phyloP scores from a whole-genome alignment of 352 stramenopile genomes.

The Phytophthora aleatoria region DNA sequence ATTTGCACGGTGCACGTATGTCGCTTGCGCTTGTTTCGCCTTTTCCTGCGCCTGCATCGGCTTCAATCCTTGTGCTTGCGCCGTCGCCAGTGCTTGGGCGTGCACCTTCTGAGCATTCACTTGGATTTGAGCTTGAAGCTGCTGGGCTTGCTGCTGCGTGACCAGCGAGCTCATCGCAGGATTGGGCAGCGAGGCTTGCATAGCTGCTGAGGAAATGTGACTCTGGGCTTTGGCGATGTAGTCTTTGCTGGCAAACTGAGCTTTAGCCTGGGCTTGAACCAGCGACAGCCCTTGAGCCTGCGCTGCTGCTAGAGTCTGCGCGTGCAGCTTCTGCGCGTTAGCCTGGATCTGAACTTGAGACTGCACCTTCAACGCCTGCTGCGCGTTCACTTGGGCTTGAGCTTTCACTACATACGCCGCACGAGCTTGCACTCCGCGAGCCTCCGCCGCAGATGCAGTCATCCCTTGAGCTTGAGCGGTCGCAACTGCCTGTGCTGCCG shows the following conservation, averaged over 20 bases:
- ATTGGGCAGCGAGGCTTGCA: constrained; percentile 58
- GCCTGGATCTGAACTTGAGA: constrained; percentile 91
- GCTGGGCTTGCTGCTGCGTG: constrained; percentile 83
- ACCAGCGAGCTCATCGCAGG: constrained; percentile 59
- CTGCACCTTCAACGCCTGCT: constrained; percentile 83
- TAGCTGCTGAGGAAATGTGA: constrained; percentile 67
- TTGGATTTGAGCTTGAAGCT: constrained; percentile 89
- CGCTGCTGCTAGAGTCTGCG: constrained; percentile 80
- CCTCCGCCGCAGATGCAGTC: constrained; percentile 67
- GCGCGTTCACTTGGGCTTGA: constrained; percentile 84
- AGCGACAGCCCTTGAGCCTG: constrained; percentile 87
- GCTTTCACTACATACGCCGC: constrained; percentile 87
- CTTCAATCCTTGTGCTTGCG: constrained; percentile 85
- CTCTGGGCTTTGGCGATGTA: constrained; percentile 90
- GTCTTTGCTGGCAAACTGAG: constrained; percentile 88
- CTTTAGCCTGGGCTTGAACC: constrained; percentile 86
- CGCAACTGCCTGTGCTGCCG: constrained; percentile 76
- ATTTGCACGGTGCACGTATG: constrained; percentile 87
- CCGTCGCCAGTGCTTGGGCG: constrained; percentile 84
- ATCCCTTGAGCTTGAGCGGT: constrained; percentile 82
- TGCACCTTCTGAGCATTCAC: constrained; percentile 91
- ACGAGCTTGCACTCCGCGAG: constrained; percentile 80
- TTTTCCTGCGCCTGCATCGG: constrained; percentile 89
- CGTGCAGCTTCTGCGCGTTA: constrained; percentile 88
- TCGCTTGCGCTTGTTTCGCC: constrained; percentile 89